Evolutionary conservation across 768 basidiomycete genomes (phyloP).

Genomic region (Gloeopeniophorella convolvens): DNA sequence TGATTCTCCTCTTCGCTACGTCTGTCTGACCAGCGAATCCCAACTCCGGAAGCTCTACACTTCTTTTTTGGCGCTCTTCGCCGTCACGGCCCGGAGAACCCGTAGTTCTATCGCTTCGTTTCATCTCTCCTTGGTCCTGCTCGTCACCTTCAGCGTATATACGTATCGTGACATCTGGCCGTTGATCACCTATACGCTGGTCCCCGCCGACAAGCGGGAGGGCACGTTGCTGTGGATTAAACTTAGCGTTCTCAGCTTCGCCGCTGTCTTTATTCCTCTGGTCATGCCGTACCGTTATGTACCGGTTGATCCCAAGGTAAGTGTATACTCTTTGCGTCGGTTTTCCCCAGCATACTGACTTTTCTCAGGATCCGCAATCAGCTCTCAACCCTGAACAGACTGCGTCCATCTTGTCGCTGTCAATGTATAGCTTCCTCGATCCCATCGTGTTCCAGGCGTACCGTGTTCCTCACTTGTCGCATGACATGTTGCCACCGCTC

Average conservation of each 20-base stretch:
- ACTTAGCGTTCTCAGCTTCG: conserved; percentile 38
- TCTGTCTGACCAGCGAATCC: no score
- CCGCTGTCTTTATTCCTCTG: conserved; percentile 45
- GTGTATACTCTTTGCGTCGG: background rate
- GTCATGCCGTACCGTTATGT: conserved; percentile 50
- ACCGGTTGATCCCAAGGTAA: conserved; percentile 49
- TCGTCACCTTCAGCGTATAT: conserved; percentile 44
- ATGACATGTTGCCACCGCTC: conserved; percentile 39
- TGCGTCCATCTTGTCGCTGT: conserved; percentile 27
- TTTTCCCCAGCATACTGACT: background rate
- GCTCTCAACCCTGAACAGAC: conserved; percentile 29
- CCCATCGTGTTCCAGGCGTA: conserved; percentile 39
- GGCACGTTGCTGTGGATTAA: conserved; percentile 50
- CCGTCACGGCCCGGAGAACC: conserved; percentile 11
- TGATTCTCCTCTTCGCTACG: background rate
- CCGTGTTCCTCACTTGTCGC: conserved; percentile 38
- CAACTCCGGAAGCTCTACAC: conserved; percentile 19
- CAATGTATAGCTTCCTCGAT: conserved; percentile 51
- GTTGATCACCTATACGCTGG: conserved; percentile 44
- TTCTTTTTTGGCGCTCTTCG: conserved; percentile 20
- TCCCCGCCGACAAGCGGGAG: conserved; percentile 43
- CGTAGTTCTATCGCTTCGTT: conserved; percentile 24
- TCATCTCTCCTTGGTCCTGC: conserved; percentile 44
- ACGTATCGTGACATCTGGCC: conserved; percentile 57
- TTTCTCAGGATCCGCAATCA: conserved; percentile 22